Evolutionary conservation across 2,329 filamentous ascomycete genomes (phyloP).

Genomic region (Ophioceras dolichostomum): DNA sequence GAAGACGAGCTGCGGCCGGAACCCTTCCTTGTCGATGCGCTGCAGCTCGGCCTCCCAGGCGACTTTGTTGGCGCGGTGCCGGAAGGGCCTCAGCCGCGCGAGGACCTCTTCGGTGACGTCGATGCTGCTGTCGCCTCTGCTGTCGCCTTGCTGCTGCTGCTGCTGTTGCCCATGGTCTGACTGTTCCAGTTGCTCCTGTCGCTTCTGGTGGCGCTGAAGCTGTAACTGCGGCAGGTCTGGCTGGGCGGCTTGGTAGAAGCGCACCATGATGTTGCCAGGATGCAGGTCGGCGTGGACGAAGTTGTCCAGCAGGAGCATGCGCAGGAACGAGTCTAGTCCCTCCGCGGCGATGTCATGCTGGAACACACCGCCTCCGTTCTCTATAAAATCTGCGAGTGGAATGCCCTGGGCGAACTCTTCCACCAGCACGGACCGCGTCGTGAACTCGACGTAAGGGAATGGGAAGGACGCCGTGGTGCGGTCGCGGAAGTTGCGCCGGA

Average conservation of each 20-base stretch:
- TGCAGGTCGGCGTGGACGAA: constrained; percentile 96
- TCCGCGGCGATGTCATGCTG: constrained; percentile 91
- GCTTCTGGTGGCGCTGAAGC: constrained; percentile 15
- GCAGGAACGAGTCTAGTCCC: constrained; percentile 87
- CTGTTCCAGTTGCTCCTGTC: constrained; percentile 13
- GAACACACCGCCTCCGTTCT: constrained; percentile 84
- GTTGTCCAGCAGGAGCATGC: constrained; percentile 95
- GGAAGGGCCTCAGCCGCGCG: constrained; percentile 62
- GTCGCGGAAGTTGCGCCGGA: constrained; percentile 82
- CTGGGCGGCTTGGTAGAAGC: constrained; percentile 78
- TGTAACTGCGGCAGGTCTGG: constrained; percentile 41
- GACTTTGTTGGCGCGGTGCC: constrained; percentile 44
- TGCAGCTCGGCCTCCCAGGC: constrained; percentile 65
- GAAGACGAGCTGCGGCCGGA: constrained; percentile 88
- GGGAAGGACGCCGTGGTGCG: constrained; percentile 94
- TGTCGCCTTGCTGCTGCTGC: constrained; percentile 9
- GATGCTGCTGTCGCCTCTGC: constrained; percentile 11
- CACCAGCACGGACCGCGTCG: constrained; percentile 80
- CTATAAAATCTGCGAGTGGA: constrained; percentile 77
- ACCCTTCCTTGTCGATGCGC: constrained; percentile 76
- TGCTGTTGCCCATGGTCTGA: constrained; percentile 7
- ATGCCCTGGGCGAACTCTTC: constrained; percentile 96
- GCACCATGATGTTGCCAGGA: constrained; percentile 98
- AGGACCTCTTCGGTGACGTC: constrained; percentile 86
- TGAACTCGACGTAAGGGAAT: constrained; percentile 85